Conservation (phyloP, 2,329 filamentous ascomycete genomes). For the Aspergillus piperis region DNA sequence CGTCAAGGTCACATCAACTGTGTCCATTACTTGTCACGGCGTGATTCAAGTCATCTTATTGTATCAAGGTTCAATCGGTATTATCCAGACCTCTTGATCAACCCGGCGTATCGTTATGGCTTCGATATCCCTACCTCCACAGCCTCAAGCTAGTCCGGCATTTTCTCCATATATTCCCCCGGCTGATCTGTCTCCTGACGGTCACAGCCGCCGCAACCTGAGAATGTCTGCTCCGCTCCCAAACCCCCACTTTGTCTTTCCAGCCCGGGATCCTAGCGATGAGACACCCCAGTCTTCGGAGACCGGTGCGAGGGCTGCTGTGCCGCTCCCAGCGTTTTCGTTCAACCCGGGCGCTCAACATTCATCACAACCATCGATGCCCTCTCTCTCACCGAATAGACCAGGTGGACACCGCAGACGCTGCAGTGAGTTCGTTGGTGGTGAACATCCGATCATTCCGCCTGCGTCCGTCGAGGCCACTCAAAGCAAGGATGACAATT, state of each 20-base stretch:
- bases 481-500: slow-evolving; percentile 27
- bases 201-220: slow-evolving; percentile 28
- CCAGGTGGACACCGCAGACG: slow-evolving; percentile 69
- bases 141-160: slow-evolving; percentile 28
- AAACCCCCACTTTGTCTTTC: slow-evolving; percentile 68
- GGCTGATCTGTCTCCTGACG: slow-evolving; percentile 17
- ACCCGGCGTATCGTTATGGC: slow-evolving; percentile 30
- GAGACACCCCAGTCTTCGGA: slow-evolving; percentile 38
- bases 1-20: slow-evolving; percentile 24
- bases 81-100: slow-evolving; percentile 6
- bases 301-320: slow-evolving; percentile 50
- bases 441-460: slow-evolving; percentile 51
- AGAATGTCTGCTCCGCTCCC: slow-evolving; percentile 44
- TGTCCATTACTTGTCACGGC: slow-evolving; percentile 7
- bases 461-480: slow-evolving; percentile 63
- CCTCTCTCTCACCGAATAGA: slow-evolving; percentile 58
- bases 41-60: slow-evolving; percentile 7
- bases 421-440: slow-evolving; percentile 84
- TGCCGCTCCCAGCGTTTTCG: slow-evolving; percentile 41
- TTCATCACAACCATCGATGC: slow-evolving; percentile 55
- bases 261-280: slow-evolving; percentile 44
- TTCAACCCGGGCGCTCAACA: slow-evolving; percentile 38
- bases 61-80: slow-evolving; percentile 6
- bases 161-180: slow-evolving; percentile 33
- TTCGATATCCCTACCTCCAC: slow-evolving; percentile 40